Evolutionary conservation across 208 protist species (phyloP).

Genomic region (Leishmania amazonensis): DNA sequence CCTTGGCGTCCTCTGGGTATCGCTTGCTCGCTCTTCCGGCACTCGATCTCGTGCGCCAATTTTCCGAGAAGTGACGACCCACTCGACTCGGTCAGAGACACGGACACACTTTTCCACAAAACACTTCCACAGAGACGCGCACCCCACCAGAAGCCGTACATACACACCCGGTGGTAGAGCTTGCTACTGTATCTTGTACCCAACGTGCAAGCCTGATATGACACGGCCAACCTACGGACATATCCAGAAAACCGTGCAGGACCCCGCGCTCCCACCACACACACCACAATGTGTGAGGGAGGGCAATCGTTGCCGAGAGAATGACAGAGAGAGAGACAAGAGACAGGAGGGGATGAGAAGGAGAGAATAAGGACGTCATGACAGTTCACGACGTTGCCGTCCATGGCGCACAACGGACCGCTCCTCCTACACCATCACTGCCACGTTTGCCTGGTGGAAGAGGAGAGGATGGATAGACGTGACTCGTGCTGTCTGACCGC

Average conservation of each 20-base stretch:
- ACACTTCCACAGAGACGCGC: not conserved
- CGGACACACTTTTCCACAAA: not conserved
- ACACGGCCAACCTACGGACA: not conserved
- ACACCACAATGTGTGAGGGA: not conserved
- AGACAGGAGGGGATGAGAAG: not conserved
- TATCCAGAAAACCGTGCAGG: not conserved
- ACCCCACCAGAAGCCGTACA: not conserved
- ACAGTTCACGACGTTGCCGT: not conserved
- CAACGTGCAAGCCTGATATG: not conserved
- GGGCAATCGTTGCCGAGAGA: not conserved
- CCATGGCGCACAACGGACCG: not conserved
- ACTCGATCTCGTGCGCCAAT: not conserved
- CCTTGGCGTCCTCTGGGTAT: not conserved
- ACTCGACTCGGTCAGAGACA: not conserved
- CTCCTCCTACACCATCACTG: not conserved
- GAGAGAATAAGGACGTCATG: not conserved
- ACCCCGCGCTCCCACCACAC: not conserved
- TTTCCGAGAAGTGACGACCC: not conserved
- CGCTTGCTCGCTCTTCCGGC: not conserved
- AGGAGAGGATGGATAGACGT: not conserved
- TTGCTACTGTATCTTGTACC: not conserved
- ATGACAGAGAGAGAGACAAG: conserved; percentile 22
- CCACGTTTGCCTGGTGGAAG: not conserved
- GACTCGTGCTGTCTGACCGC: not conserved
- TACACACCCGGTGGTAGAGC: not conserved